Conservation (phyloP, 805 yeast genomes). For the Kodamaea leandrae region DNA sequence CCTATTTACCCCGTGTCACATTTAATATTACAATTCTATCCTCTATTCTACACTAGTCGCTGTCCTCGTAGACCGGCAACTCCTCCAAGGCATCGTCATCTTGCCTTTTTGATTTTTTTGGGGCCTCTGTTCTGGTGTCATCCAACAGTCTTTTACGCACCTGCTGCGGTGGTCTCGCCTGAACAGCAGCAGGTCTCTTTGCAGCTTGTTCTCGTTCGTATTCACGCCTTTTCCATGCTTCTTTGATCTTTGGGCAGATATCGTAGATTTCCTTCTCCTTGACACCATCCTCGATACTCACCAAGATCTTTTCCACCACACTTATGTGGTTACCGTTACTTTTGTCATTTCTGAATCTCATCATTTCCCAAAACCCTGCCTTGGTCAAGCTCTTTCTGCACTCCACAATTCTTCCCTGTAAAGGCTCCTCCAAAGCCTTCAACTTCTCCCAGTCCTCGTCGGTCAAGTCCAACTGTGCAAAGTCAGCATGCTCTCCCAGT, state of each 20-base stretch:
- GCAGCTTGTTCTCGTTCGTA: constrained; percentile 27
- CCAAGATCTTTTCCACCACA: constrained; percentile 78
- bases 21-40: not conserved
- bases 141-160: constrained; percentile 5
- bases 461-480: constrained; percentile 57
- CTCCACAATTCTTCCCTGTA: constrained; percentile 87
- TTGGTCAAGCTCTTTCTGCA: constrained; percentile 61
- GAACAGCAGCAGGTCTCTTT: constrained; percentile 11
- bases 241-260: constrained; percentile 54
- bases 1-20: not conserved
- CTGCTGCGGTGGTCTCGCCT: constrained; percentile 8
- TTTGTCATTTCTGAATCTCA: constrained; percentile 93
- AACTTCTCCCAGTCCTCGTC: constrained; percentile 80
- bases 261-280: constrained; percentile 69
- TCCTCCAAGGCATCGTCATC: constrained; percentile 26
- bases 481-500: constrained; percentile 54
- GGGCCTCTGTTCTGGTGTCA: constrained; percentile 11
- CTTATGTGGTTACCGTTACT: constrained; percentile 78
- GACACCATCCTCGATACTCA: constrained; percentile 85
- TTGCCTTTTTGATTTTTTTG: constrained; percentile 11
- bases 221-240: constrained; percentile 62
- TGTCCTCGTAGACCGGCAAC: constrained; percentile 42
- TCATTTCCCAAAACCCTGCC: constrained; percentile 70
- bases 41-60: constrained; percentile 23
- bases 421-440: constrained; percentile 70